Base-by-base conservation (phyloP, 805 yeast species). In the Pichia rugopelliculosa region DNA sequence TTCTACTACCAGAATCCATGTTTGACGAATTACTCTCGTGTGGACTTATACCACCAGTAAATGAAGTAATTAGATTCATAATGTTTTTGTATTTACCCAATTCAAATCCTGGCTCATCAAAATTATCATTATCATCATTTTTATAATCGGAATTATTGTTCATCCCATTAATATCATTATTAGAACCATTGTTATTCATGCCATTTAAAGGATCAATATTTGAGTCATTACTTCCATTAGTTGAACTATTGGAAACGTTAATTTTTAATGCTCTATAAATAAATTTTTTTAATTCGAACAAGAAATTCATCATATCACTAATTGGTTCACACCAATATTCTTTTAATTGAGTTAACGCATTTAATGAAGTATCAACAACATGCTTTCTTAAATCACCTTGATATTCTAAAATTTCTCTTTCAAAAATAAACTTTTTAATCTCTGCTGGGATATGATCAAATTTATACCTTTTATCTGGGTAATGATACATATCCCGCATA, bases 401-500 rank as follows among this genome's bases (percentile, higher is more conserved):
- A 40, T 18, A 46, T n/a, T 26, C 39, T 9, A 45, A 21, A 7
- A 52, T 23, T 18, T 50, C 50, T 17, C 42, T 44, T 5, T 45
- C 50, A 36, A 48, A 36, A 18, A 46, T 38, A 26, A 50, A 53
- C 1, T 41, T 44, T 23, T 26, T 39, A 23, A 53, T 36, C 20
- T 48, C 50, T 7, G 15, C 3, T 12, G 56, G 56, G n/a, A 50
- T 30, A 21, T 47, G 30, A 20, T 39, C 34, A 20, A 53, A 41
- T 4, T 38, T 18, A 34, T 49, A 42, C n/a, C 33, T 9, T 34
- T 46, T 50, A 22, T 42, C 23, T n/a, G 56, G 56, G 34, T 38
- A 48, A 8, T 36, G 44, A 33, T 46, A 45, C 12, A 53, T 39
- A 42, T 53, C 56, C 12, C 45, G 46, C 13, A 53, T 7, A 15